Conservation (phyloP, 805 yeast genomes). For the Sugiyamaella valdiviana region DNA sequence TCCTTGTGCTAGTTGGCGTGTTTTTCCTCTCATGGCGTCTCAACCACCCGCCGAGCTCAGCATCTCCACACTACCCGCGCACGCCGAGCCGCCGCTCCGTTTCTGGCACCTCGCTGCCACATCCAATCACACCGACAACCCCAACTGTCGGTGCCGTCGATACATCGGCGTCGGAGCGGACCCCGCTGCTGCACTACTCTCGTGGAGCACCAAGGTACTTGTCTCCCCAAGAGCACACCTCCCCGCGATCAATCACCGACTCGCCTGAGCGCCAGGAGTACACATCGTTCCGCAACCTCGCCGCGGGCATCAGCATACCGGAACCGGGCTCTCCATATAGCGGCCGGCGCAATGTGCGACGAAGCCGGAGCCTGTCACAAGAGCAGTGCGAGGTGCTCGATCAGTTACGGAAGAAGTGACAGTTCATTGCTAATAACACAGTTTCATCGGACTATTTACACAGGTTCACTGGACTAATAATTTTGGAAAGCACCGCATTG, state of each 20-base stretch:
- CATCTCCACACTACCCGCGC: background rate
- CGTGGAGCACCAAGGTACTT: background rate
- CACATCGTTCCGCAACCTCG: conserved; percentile 27
- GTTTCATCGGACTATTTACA: too few relatives aligned
- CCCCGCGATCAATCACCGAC: conserved; percentile 8
- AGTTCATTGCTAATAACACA: too few relatives aligned
- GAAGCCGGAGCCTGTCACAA: conserved; percentile 40
- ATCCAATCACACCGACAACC: background rate
- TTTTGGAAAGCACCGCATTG: too few relatives aligned
- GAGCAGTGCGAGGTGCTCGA: conserved; percentile 48
- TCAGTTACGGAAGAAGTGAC: conserved; percentile 34
- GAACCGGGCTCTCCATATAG: conserved; percentile 20
- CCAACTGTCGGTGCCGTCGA: background rate
- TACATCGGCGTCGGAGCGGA: background rate
- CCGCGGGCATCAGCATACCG: conserved; percentile 19
- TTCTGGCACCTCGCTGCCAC: background rate
- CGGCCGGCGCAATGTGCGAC: conserved; percentile 9
- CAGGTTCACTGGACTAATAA: too few relatives aligned
- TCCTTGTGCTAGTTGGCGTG: conserved; percentile 50
- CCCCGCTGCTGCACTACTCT: background rate
- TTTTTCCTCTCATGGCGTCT: conserved; percentile 53
- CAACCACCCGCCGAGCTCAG: conserved; percentile 3
- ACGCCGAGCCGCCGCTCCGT: background rate
- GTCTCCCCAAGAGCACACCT: conserved; percentile 3
- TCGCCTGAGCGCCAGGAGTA: conserved; percentile 16